These are phyloP conservation scores for Tolypocladium sp. DNA, from an alignment of 2,329 filamentous ascomycete genomes.

Conservation along the genomic window DNA sequence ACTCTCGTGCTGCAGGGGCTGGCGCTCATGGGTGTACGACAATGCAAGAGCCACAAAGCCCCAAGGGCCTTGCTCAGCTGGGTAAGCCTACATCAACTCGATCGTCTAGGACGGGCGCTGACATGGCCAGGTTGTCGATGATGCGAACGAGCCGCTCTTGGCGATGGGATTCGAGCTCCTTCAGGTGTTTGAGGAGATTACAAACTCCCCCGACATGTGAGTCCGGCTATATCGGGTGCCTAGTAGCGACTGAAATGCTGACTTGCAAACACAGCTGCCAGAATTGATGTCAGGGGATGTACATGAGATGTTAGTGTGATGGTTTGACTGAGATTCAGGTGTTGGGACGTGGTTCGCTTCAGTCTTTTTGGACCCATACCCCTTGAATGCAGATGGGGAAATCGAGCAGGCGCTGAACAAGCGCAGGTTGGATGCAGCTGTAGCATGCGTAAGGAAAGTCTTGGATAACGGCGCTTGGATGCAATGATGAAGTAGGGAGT, in stretches of 20 bases:
- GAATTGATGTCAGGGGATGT: background rate
- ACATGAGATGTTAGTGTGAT: background rate
- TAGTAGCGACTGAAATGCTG: background rate
- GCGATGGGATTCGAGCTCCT: conserved; percentile 74
- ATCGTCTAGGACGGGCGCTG: conserved; percentile 1
- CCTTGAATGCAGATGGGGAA: background rate
- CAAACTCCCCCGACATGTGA: conserved; percentile 48
- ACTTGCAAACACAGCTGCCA: background rate
- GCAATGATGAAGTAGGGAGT: background rate
- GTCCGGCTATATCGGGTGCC: conserved; percentile 11
- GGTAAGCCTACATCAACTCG: conserved; percentile 41
- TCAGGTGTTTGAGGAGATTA: conserved; percentile 76
- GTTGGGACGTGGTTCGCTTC: background rate
- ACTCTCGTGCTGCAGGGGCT: conserved; percentile 66
- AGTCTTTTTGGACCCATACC: background rate
- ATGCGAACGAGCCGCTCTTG: conserved; percentile 62
- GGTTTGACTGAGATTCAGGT: background rate
- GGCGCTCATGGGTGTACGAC: conserved; percentile 70
- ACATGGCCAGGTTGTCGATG: conserved; percentile 51
- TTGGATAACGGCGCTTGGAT: background rate
- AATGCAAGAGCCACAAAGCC: conserved; percentile 71
- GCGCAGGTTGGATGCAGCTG: background rate
- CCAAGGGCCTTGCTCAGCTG: conserved; percentile 68
- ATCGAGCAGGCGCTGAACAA: background rate
- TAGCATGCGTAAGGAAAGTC: background rate